Percentiles rank a stretch among this genome's conserved stretches.
These are phyloP conservation scores for Dissophora ornata DNA, from an alignment of 192 early-diverging fungal species.

Conservation along the genomic window DNA sequence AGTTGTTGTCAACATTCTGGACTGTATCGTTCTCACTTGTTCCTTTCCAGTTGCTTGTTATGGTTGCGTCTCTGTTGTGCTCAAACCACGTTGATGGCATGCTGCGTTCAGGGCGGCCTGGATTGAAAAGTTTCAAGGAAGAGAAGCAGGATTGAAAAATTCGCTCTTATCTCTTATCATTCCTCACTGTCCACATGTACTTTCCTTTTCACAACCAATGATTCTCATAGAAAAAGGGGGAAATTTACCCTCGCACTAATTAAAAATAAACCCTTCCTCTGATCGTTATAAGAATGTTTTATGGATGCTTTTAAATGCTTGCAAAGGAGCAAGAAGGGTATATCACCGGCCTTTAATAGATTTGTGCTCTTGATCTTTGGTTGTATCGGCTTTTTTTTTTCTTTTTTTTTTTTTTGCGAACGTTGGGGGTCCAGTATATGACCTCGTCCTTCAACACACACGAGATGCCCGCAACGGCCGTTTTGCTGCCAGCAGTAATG, in stretches of 20 bases:
- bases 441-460: constrained; percentile 45
- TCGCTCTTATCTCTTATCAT: neutral
- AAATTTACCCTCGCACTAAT: no score
- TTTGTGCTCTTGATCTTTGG: no score
- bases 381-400: no score
- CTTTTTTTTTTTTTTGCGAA: constrained; percentile 32
- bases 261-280: no score
- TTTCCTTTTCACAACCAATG: no score
- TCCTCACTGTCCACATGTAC: neutral
- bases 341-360: no score
- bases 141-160: constrained; percentile 22
- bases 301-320: no score
- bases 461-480: constrained; percentile 30
- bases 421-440: constrained; percentile 55
- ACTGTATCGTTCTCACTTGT: constrained; percentile 39
- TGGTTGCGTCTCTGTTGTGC: constrained; percentile 45
- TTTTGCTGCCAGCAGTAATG: constrained; percentile 20
- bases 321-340: no score
- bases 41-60: constrained; percentile 50
- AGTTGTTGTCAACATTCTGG: constrained; percentile 28
- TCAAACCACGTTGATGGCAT: constrained; percentile 55
- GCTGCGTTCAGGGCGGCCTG: constrained; percentile 36
- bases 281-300: no score
- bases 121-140: constrained; percentile 49
- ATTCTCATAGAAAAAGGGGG: no score